Evolutionary conservation across 345 rosid genomes (phyloP), one percentile per base, ranked within the genome.

Genomic region (Corchorus olitorius): DNA sequence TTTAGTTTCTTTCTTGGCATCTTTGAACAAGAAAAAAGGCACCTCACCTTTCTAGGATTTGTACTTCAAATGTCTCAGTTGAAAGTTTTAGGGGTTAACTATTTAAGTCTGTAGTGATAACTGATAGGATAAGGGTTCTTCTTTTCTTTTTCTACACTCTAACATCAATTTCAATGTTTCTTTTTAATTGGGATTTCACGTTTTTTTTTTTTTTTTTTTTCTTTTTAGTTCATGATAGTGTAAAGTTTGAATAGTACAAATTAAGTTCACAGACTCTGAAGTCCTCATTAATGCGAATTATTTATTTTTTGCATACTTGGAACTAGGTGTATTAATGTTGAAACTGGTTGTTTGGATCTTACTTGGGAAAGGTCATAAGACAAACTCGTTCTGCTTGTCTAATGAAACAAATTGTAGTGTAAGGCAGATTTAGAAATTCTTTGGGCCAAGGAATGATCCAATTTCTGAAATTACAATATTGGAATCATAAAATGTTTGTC

Each of bases 401-500:
- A 34, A 34, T 34, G 66, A 14, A 15, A 6, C 14, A 34, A 43
- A 35, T 15, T 27, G 64, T 60, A 1, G 11, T 14, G 20, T 4
- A 34, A 14, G 66, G 35, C 4, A 27, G 14, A n/a, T 3, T 35
- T 53, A 34, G 33, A 52, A 35, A 27, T 69, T 69, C 59, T 2
- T 17, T 10, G 52, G 46, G 34, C 15, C 52, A 70, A 70, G 60
- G 73, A 70, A 70, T 50, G 61, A 53, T 53, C 19, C 53, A 46
- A 15, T 69, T 72, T 60, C 17, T 0, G 68, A 33, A 73, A 58
- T 15, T 22, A 41, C 16, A 58, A 20, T 45, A 43, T 59, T 59
- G 63, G 8, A 11, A 11, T 59, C 33, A 19, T 59, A n/a, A 45
- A 59, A 58, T 58, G 53, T 48, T 13, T 43, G 27, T 10, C 15